Base-by-base conservation (phyloP, 129 eudicot genomes). In the Centaurea solstitialis region DNA sequence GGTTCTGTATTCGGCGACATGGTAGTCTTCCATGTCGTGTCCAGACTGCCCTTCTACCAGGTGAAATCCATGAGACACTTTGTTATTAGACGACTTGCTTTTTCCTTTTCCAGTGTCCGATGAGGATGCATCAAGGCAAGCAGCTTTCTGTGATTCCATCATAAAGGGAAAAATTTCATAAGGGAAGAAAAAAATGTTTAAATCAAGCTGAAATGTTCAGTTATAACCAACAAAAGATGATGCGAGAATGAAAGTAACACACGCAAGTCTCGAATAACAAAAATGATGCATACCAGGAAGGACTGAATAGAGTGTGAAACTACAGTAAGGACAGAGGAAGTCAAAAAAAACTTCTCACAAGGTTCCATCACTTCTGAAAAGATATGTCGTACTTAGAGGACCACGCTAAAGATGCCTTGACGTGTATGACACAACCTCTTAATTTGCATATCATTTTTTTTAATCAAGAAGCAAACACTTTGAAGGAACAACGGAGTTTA, bases 11-110 rank as follows among this genome's bases (percentile, higher is more conserved):
- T 89, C 93, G 24, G 97, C 93, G 64, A 92, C 93, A 78, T 92
- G 97, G 76, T 92, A 92, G 73, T 92, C 97, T 80, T 92, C 97
- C 97, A 92, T 92, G 80, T 92, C 92, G 82, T 92, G 97, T 10
- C 94, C 94, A 23, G 97, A 90, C 79, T 87, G 79, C 6, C 97
- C 97, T 84, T 92, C 85, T 11, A 92, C 97, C 86, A 92, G 86
- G 70, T 89, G 89, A 79, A 92, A 92, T 10, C 97, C 97, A 74
- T 92, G 97, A 22, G 78, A 77, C 69, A 92, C 92, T 81, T 82
- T 85, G 38, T 47, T 89, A 74, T 71, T 84, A 45, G 89, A 68
- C 5, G 92, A 80, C 81, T 87, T 87, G 81, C 93, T 87, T 82
- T 85, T 87, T 73, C 97, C 97, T 84, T 86, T 89, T 30, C 92